phyloP scores from a whole-genome alignment of 108 stramenopile genomes.

The Cyclotella choctawhatcheeana region DNA sequence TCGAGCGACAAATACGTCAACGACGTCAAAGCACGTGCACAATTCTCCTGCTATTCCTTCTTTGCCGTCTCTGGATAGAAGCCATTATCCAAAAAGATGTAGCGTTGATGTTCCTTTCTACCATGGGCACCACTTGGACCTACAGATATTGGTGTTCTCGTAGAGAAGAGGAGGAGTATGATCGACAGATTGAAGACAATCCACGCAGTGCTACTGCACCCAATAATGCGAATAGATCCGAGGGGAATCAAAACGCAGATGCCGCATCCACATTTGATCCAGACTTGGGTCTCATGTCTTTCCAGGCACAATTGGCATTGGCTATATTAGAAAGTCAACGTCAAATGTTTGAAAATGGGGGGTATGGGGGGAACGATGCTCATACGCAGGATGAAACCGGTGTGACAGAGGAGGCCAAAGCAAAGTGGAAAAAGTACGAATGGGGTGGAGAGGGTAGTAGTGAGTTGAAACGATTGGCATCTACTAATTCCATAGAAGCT shows the following conservation, averaged over 20 bases:
- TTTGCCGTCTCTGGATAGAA: conserved; percentile 85
- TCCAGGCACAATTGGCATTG: conserved; percentile 90
- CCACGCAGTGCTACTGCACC: background rate
- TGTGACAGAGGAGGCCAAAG: conserved; percentile 75
- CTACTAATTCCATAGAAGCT: background rate
- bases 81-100: conserved; percentile 67
- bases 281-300: conserved; percentile 74
- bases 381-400: conserved; percentile 53
- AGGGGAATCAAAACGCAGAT: conserved; percentile 13
- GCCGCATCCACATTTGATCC: conserved; percentile 52
- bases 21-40: conserved; percentile 74
- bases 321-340: conserved; percentile 89
- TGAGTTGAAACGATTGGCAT: background rate
- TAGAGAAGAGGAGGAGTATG: conserved; percentile 74
- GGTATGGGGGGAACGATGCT: conserved; percentile 76
- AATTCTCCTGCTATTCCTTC: conserved; percentile 68
- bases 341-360: conserved; percentile 86
- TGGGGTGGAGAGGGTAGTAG: conserved; percentile 50
- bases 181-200: conserved; percentile 55
- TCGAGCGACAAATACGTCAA: conserved; percentile 70
- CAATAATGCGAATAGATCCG: background rate
- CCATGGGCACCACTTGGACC: conserved; percentile 76
- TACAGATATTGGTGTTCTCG: conserved; percentile 67
- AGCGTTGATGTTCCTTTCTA: conserved; percentile 63
- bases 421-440: conserved; percentile 71